These are phyloP conservation scores for Pulveroboletus sp. DNA, from an alignment of 1,284 basidiomycete species.

Conservation along the genomic window DNA sequence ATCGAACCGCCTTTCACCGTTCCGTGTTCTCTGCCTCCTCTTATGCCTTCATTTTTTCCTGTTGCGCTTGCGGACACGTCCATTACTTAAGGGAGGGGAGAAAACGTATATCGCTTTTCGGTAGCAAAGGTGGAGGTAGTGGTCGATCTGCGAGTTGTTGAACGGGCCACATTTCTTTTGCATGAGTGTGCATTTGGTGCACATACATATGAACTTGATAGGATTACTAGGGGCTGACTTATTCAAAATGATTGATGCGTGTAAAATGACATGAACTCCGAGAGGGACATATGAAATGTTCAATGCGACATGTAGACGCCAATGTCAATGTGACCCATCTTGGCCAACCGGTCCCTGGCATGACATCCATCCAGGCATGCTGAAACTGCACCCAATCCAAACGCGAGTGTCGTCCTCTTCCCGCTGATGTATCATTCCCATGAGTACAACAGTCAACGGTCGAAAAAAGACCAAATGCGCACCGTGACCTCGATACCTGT, in stretches of 20 bases:
- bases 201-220: too few species aligned
- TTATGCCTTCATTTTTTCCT: background rate
- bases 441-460: background rate
- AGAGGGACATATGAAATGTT: too few species aligned
- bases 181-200: background rate
- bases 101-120: too few species aligned
- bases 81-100: background rate
- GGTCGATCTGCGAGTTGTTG: background rate
- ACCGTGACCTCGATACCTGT: background rate
- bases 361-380: too few species aligned
- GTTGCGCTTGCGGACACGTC: constrained; percentile 7
- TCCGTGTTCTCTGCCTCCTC: background rate
- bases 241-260: too few species aligned
- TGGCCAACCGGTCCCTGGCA: too few species aligned
- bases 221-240: too few species aligned
- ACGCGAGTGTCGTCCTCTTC: background rate
- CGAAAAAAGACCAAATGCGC: background rate
- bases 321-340: too few species aligned
- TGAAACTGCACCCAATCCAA: too few species aligned
- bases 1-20: background rate
- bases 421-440: background rate
- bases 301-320: background rate
- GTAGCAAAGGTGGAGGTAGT: too few species aligned
- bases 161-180: too few species aligned
- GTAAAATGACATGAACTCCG: too few species aligned